phyloP scores from a whole-genome alignment of 1,284 basidiomycete genomes.

The Porogramme epimiltina region DNA sequence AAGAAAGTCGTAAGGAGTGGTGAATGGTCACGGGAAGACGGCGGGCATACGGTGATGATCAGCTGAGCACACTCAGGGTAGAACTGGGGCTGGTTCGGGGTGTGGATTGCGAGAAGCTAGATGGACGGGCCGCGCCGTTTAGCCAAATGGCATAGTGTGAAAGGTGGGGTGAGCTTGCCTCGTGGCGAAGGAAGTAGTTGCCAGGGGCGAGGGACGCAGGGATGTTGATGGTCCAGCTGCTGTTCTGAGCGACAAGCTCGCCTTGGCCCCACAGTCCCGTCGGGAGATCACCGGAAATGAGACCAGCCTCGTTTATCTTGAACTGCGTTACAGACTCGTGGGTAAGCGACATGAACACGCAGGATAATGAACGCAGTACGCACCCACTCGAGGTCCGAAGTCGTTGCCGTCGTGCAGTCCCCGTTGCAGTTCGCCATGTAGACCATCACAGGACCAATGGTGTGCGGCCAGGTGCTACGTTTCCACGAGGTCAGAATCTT shows the following conservation, averaged over 20 bases:
- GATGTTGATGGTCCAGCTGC: slow-evolving; percentile 38
- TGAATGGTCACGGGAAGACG: too few relatives aligned
- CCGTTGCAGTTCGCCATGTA: slow-evolving; percentile 40
- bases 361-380: neutral
- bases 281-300: slow-evolving; percentile 36
- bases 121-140: neutral
- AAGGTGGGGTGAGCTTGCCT: slow-evolving; percentile 14
- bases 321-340: slow-evolving; percentile 27
- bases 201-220: slow-evolving; percentile 36
- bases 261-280: slow-evolving; percentile 36
- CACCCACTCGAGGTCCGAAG: slow-evolving; percentile 37
- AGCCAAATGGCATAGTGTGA: neutral
- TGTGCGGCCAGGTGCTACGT: slow-evolving; percentile 33
- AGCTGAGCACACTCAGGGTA: slow-evolving; percentile 43
- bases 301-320: slow-evolving; percentile 41
- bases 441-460: slow-evolving; percentile 35
- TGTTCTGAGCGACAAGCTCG: slow-evolving; percentile 36
- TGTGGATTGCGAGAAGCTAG: slow-evolving; percentile 34
- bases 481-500: neutral
- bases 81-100: slow-evolving; percentile 37
- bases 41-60: slow-evolving; percentile 32
- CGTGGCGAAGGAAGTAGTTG: slow-evolving; percentile 39
- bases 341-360: too few relatives aligned
- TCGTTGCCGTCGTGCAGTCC: slow-evolving; percentile 34
- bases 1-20: neutral